These are phyloP conservation scores for Argentina anserina DNA, from an alignment of 306 rosid genomes.

Conservation along the genomic window DNA sequence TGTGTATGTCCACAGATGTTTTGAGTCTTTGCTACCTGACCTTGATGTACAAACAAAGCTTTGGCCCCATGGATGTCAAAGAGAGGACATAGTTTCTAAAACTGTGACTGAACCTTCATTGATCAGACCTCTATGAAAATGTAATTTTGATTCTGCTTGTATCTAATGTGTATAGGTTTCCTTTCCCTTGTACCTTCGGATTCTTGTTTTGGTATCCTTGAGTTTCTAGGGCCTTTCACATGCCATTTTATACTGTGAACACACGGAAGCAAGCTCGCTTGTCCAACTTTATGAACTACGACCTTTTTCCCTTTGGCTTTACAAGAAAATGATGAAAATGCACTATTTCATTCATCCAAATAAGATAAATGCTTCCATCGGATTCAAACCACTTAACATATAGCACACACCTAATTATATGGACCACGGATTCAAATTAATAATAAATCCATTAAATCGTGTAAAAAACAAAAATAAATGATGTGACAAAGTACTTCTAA, in stretches of 20 bases:
- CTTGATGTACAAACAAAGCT: conserved; percentile 13
- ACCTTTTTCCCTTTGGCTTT: not conserved
- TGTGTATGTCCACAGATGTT: conserved; percentile 28
- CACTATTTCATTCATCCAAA: not conserved
- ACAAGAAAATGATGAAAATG: not conserved
- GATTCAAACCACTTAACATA: too few species aligned
- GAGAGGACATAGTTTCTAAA: conserved; percentile 1
- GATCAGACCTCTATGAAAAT: not conserved
- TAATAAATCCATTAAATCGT: too few species aligned
- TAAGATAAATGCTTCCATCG: not conserved
- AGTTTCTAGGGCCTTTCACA: not conserved
- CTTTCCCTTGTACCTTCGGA: not conserved
- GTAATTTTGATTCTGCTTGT: not conserved
- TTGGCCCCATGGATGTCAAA: conserved; percentile 11
- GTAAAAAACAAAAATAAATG: too few species aligned
- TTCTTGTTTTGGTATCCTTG: not conserved
- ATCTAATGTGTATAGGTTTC: not conserved
- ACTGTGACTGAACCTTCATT: conserved; percentile 9
- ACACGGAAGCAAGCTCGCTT: conserved; percentile 16
- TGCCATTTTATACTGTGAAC: not conserved
- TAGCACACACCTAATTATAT: too few species aligned
- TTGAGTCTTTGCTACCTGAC: not conserved
- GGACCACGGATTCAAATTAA: too few species aligned
- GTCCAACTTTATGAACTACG: not conserved
- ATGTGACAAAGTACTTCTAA: too few species aligned